A percentile compares a stretch with the other conserved stretches of the same genome.
Conservation (phyloP, 176 grass and related monocot genomes). For the Avena eriantha region DNA sequence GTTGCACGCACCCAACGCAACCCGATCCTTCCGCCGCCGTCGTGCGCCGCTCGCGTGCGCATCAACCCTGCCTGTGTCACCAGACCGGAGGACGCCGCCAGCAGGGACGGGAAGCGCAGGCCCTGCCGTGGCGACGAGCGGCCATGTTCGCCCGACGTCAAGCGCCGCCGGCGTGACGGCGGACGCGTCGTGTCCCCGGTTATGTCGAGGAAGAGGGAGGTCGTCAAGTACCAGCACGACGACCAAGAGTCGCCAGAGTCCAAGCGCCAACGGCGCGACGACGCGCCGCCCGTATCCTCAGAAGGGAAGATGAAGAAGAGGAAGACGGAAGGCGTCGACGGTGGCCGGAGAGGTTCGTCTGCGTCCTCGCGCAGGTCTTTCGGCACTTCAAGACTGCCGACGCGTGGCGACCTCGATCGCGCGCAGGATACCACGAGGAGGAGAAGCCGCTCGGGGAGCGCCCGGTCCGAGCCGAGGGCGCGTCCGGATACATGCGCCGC, state of each 20-base stretch:
- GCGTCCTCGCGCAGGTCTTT: neutral
- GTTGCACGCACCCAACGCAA: neutral
- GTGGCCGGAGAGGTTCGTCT: neutral
- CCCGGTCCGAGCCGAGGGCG: neutral
- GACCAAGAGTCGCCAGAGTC: neutral
- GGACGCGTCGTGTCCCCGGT: neutral
- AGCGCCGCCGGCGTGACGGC: conserved; percentile 3
- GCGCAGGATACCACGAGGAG: neutral
- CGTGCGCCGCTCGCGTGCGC: neutral
- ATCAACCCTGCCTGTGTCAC: neutral
- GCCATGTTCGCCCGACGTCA: neutral
- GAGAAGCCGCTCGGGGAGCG: neutral
- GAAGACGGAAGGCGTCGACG: neutral
- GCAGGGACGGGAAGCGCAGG: neutral
- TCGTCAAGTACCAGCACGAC: neutral
- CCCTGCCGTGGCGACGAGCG: neutral
- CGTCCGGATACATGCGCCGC: neutral
- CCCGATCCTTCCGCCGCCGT: neutral
- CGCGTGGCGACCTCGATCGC: neutral
- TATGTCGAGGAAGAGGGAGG: conserved; percentile 25
- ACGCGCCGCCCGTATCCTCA: neutral
- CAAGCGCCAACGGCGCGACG: neutral
- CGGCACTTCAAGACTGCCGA: neutral
- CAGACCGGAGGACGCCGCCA: neutral
- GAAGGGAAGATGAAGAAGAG: conserved; percentile 25